Percentiles rank a stretch among this genome's conserved stretches.
These are phyloP conservation scores for Acacia melanoxylon DNA, from an alignment of 306 rosid genomes.

Conservation along the genomic window DNA sequence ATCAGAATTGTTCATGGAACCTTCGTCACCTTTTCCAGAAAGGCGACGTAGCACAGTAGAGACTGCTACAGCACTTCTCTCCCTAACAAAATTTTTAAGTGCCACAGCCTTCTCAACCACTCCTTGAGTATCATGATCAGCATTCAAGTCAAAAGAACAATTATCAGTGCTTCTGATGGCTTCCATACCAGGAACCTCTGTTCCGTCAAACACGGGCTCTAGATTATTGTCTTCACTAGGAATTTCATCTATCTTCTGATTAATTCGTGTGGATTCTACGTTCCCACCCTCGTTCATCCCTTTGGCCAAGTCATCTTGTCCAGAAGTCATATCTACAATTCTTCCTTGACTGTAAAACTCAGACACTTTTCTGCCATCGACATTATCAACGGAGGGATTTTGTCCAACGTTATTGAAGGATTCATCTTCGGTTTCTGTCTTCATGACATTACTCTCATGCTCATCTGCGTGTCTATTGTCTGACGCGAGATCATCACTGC, in stretches of 20 bases:
- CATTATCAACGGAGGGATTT: constrained; percentile 12
- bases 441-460: constrained; percentile 24
- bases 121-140: constrained; percentile 44
- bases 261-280: constrained; percentile 28
- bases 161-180: constrained; percentile 39
- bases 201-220: constrained; percentile 64
- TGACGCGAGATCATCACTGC: constrained; percentile 17
- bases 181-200: constrained; percentile 51
- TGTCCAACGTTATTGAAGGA: constrained; percentile 4
- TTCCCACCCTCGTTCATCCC: constrained; percentile 22
- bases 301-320: constrained; percentile 21
- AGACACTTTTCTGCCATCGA: constrained; percentile 23
- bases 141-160: constrained; percentile 34
- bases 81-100: constrained; percentile 67
- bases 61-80: constrained; percentile 59
- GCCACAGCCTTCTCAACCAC: constrained; percentile 64
- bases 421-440: constrained; percentile 22
- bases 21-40: constrained; percentile 54
- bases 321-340: constrained; percentile 15
- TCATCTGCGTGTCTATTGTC: constrained; percentile 22
- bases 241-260: constrained; percentile 35
- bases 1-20: constrained; percentile 9
- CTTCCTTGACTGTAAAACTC: constrained; percentile 37
- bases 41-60: constrained; percentile 60
- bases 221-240: constrained; percentile 40